These are phyloP conservation scores for Talaromyces albobiverticillius DNA, from an alignment of 2,329 filamentous ascomycete genomes.

Conservation along the genomic window DNA sequence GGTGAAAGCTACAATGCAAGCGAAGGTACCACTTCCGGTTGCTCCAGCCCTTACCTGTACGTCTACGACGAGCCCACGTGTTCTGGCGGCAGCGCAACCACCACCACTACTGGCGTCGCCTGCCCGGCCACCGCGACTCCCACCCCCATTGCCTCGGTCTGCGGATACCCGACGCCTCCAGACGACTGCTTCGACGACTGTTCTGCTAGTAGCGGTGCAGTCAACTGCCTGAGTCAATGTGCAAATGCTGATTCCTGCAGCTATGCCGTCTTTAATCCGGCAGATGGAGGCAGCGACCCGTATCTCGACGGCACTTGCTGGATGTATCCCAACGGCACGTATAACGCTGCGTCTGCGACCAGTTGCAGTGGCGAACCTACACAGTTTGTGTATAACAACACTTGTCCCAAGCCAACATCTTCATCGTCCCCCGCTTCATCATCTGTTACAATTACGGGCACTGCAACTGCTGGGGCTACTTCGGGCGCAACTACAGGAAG, in stretches of 20 bases:
- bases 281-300: constrained; percentile 18
- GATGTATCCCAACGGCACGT: constrained; percentile 29
- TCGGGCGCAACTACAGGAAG: background rate
- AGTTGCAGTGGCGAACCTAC: constrained; percentile 23
- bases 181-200: constrained; percentile 23
- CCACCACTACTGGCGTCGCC: constrained; percentile 18
- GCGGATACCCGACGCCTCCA: constrained; percentile 29
- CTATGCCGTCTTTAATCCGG: constrained; percentile 27
- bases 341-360: constrained; percentile 18
- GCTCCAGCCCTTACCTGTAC: constrained; percentile 18
- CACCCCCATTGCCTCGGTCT: constrained; percentile 28
- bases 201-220: constrained; percentile 18
- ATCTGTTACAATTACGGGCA: constrained; percentile 14
- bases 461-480: constrained; percentile 9
- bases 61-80: constrained; percentile 26
- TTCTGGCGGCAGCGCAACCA: constrained; percentile 18
- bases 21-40: constrained; percentile 19
- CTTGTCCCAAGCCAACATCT: constrained; percentile 26
- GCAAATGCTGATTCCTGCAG: constrained; percentile 25
- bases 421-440: constrained; percentile 18
- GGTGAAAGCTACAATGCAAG: constrained; percentile 24
- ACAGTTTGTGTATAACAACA: constrained; percentile 31
- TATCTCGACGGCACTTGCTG: constrained; percentile 27
- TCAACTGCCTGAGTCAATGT: constrained; percentile 25
- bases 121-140: constrained; percentile 29